These are phyloP conservation scores for Akanthomyces lecanii DNA, from an alignment of 2,329 filamentous ascomycete species.

Conservation along the genomic window DNA sequence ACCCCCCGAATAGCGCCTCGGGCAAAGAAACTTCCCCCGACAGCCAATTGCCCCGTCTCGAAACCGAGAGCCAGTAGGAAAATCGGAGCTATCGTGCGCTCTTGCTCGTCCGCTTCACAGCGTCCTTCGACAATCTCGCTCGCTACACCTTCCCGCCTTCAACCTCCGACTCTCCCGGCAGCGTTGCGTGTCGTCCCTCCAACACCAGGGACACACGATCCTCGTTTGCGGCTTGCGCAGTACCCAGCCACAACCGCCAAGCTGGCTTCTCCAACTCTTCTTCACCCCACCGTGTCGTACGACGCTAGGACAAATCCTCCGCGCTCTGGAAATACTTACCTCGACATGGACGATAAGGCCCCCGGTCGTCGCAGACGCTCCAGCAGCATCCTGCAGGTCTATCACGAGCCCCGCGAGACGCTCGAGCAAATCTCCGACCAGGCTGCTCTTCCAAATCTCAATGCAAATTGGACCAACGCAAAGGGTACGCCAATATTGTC, in stretches of 20 bases:
- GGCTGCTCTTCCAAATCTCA: conserved; percentile 88
- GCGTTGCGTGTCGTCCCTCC: neutral
- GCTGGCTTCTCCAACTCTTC: conserved; percentile 84
- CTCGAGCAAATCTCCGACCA: conserved; percentile 98
- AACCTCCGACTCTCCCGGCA: neutral
- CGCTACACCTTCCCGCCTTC: neutral
- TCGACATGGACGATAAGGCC: conserved; percentile 59
- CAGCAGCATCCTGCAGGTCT: conserved; percentile 88
- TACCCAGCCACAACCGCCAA: conserved; percentile 71
- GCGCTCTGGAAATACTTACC: conserved; percentile 54
- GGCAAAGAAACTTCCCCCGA: neutral
- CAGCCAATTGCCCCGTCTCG: neutral
- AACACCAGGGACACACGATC: neutral
- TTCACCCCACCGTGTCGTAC: conserved; percentile 88
- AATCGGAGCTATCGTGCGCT: neutral
- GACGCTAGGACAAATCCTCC: conserved; percentile 72
- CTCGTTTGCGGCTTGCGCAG: conserved; percentile 7
- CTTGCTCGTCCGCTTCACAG: neutral
- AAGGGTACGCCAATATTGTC: conserved; percentile 66
- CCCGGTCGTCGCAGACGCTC: conserved; percentile 82
- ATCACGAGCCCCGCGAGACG: conserved; percentile 93
- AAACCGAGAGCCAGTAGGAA: neutral
- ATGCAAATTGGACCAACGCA: conserved; percentile 98
- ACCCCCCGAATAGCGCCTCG: neutral
- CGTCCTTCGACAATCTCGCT: neutral